Evolutionary conservation across 73 alveolate genomes (phyloP).

Genomic region (Paramecium tetraurelia): DNA sequence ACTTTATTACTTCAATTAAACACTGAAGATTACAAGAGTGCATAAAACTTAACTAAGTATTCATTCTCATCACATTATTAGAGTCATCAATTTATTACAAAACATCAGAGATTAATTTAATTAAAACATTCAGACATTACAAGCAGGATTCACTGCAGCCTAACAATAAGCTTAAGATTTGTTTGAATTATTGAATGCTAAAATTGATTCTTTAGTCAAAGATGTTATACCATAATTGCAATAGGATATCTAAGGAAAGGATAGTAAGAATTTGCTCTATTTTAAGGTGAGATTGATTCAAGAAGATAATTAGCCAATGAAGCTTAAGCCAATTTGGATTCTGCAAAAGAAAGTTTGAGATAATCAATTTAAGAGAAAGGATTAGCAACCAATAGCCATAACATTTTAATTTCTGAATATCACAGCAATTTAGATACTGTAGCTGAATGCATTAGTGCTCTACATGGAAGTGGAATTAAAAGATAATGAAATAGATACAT

Average conservation of each 20-base stretch:
- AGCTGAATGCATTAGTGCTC: constrained; percentile 23
- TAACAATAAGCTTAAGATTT: not conserved
- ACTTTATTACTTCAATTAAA: not conserved
- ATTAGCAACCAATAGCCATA: not conserved
- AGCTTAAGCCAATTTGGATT: not conserved
- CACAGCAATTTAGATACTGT: not conserved
- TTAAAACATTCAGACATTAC: not conserved
- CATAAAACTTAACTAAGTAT: not conserved
- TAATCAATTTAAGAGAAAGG: not conserved
- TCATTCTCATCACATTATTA: not conserved
- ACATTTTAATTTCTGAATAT: constrained; percentile 25
- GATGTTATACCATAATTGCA: constrained; percentile 30
- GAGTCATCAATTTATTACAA: not conserved
- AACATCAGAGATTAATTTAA: constrained; percentile 31
- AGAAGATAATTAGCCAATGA: not conserved
- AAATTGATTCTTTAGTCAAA: not conserved
- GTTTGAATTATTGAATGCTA: not conserved
- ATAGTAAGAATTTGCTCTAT: not conserved
- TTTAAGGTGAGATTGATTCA: constrained; percentile 2
- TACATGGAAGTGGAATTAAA: constrained; percentile 26
- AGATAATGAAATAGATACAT: constrained; percentile 31
- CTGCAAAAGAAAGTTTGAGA: not conserved
- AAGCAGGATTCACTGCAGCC: not conserved
- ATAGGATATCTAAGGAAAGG: constrained; percentile 12
- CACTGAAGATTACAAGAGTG: constrained; percentile 20